phyloP scores from a whole-genome alignment of 345 rosid genomes.

The Brassica nigra region DNA sequence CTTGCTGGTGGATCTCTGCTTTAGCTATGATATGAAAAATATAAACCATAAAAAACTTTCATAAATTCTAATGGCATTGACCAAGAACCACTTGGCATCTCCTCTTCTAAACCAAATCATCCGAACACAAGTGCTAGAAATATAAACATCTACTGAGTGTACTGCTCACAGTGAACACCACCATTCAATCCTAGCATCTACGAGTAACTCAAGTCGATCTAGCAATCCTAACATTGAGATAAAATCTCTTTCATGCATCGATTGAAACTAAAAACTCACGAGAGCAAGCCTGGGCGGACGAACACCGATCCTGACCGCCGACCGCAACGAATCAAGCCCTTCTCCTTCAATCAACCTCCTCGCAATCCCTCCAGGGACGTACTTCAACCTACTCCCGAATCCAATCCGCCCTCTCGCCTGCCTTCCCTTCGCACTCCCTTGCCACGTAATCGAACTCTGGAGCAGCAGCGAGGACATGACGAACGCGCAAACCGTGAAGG shows the following conservation, averaged over 20 bases:
- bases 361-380: conserved; percentile 47
- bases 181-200: not conserved
- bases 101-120: conserved; percentile 8
- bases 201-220: conserved; percentile 25
- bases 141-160: not conserved
- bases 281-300: conserved; percentile 84
- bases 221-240: not conserved
- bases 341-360: conserved; percentile 43
- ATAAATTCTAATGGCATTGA: conserved; percentile 5
- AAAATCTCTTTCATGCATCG: not conserved
- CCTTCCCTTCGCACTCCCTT: conserved; percentile 50
- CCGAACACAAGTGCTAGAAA: conserved; percentile 6
- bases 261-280: conserved; percentile 50
- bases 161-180: conserved; percentile 9
- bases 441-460: conserved; percentile 79
- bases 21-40: conserved; percentile 15
- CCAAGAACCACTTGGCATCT: not conserved
- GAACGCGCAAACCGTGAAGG: conserved; percentile 67
- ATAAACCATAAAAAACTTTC: conserved; percentile 5
- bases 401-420: conserved; percentile 48
- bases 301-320: conserved; percentile 60
- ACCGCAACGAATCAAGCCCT: conserved; percentile 61
- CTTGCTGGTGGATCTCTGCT: not conserved
- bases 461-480: conserved; percentile 71
- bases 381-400: conserved; percentile 68